Base-by-base conservation (phyloP, 345 rosid genomes). In the Erysimum cheiranthoides region DNA sequence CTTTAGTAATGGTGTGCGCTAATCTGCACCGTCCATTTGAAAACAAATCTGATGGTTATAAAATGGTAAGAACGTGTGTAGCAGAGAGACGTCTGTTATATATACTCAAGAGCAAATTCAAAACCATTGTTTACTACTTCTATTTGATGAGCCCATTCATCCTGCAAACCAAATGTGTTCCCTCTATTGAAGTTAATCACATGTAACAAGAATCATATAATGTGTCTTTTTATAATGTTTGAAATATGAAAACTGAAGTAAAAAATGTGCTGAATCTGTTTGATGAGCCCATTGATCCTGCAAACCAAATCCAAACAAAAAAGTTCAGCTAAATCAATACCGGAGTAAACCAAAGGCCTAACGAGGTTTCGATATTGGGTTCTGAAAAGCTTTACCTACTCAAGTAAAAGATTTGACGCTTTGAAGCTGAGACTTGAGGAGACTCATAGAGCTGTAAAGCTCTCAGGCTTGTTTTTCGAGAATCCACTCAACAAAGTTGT, bases 401-500 rank as follows among this genome's bases (percentile, higher is more conserved):
- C 81, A 12, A 58, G 69, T 78, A 59, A 67, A 68, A 56, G 70
- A 61, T 32, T 18, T 59, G 74, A 76, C 58, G 68, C 86, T 64
- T 80, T 86, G 81, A 84, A 85, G 90, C 82, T 74, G 84, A 73
- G 73, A 76, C 79, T 61, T 68, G 75, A 63, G 77, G 75, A 34
- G 57, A 78, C 74, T 17, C 21, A 30, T 61, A 46, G 56, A 57
- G 75, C 64, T 38, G 74, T 83, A 46, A 59, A 57, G 75, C 64
- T 34, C 74, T 83, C 71, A 95, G 49, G 85, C 75, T 79, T 84
- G 88, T 77, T 90, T 92, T 28, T 76, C 94, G 61, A 84, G 85
- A 85, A 95, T 88, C 99, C 99, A 95, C 71, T 92, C 99, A 64
- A 95, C 99, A 83, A 95, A 95, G 82, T 92, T 95, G 86, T 95